Conservation (phyloP, 192 early-diverging fungal genomes). For the Entomortierella chlamydospora region DNA sequence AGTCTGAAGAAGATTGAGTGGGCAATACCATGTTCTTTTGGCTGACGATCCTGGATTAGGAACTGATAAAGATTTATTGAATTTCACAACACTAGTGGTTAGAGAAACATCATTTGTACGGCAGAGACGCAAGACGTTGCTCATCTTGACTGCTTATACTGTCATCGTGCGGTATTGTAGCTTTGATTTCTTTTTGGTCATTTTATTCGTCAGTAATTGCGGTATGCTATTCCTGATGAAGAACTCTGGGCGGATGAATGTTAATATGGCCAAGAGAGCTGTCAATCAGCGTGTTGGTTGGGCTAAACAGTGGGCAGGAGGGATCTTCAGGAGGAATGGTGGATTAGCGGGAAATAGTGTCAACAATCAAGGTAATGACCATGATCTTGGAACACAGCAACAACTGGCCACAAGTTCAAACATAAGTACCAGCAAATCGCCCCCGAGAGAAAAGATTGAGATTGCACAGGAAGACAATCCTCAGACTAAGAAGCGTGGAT, state of each 20-base stretch:
- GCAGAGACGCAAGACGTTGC: conserved; percentile 59
- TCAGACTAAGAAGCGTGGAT: conserved; percentile 28
- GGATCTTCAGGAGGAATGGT: conserved; percentile 47
- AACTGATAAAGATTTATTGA: neutral
- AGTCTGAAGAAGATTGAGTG: conserved; percentile 7
- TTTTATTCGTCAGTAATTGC: conserved; percentile 60
- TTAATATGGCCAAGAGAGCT: conserved; percentile 67
- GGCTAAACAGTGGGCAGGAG: conserved; percentile 66
- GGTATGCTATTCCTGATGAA: conserved; percentile 66
- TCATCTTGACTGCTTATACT: conserved; percentile 57
- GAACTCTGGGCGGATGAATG: conserved; percentile 65
- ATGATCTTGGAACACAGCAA: conserved; percentile 1
- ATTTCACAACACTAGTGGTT: conserved; percentile 44
- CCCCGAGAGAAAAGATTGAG: conserved; percentile 14
- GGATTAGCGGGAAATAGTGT: neutral
- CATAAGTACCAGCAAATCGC: conserved; percentile 16
- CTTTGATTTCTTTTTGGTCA: conserved; percentile 62
- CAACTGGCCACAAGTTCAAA: conserved; percentile 2
- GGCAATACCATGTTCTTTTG: too few relatives aligned
- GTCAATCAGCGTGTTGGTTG: conserved; percentile 62
- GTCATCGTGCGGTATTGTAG: conserved; percentile 59
- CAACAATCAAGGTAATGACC: neutral
- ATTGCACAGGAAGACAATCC: conserved; percentile 18
- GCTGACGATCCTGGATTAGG: too few relatives aligned
- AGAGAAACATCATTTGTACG: conserved; percentile 61